These are phyloP conservation scores for Trypanosoma platydactyli DNA, from an alignment of 208 protist species.

Conservation along the genomic window DNA sequence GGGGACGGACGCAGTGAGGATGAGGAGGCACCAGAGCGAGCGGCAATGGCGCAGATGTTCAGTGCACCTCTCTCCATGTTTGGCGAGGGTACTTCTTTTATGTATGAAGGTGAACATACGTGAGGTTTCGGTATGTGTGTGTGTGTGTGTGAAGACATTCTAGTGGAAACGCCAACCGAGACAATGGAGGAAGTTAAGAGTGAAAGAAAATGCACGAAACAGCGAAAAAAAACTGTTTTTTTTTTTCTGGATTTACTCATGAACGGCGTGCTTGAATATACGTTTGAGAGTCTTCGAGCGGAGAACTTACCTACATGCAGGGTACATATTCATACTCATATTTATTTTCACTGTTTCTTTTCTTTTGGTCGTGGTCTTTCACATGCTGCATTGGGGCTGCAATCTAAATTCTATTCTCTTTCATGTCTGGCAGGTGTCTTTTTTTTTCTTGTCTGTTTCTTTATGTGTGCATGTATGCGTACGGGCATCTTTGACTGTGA, in stretches of 20 bases:
- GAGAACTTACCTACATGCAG: no score
- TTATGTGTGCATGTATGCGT: not conserved
- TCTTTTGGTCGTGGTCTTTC: no score
- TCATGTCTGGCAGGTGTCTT: no score
- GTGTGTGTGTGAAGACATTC: not conserved
- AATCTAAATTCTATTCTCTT: no score
- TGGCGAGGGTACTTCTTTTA: not conserved
- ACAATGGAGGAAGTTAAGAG: not conserved
- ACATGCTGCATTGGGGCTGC: no score
- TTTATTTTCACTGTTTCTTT: constrained; percentile 28
- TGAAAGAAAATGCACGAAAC: not conserved
- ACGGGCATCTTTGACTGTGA: not conserved
- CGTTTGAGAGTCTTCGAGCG: no score
- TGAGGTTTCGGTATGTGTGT: not conserved
- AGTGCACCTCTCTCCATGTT: constrained; percentile 10
- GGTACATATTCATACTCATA: constrained; percentile 9
- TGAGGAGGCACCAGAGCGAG: constrained; percentile 11
- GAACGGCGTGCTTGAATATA: constrained; percentile 5
- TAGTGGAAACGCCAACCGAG: not conserved
- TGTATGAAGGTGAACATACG: not conserved
- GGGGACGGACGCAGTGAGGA: constrained; percentile 15
- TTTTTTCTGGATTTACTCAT: constrained; percentile 4
- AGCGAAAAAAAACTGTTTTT: constrained; percentile 5
- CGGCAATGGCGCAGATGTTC: constrained; percentile 7
- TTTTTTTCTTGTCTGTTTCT: constrained; percentile 14